These are phyloP conservation scores for Chlamydomonas eustigma DNA, from an alignment of 139 green algal species.

Conservation along the genomic window DNA sequence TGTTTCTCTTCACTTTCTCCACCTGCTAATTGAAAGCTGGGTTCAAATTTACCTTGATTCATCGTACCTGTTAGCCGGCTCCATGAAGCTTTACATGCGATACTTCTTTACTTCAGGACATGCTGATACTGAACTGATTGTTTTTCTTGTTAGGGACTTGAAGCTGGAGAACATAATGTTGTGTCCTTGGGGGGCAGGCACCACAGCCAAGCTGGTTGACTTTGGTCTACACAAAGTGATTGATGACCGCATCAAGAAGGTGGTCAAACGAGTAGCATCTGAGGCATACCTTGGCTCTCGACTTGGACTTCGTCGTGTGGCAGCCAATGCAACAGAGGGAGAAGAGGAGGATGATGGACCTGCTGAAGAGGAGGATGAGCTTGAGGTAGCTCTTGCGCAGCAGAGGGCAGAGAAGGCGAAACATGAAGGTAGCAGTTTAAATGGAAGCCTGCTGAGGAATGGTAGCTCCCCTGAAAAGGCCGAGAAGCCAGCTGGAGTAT, in stretches of 20 bases:
- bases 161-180: constrained; percentile 54
- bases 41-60: too few species aligned
- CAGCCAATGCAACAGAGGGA: constrained; percentile 1
- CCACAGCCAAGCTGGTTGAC: constrained; percentile 43
- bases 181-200: constrained; percentile 6
- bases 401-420: constrained; percentile 26
- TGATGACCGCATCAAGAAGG: constrained; percentile 42
- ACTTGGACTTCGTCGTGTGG: not conserved
- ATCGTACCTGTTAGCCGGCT: too few species aligned
- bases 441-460: not conserved
- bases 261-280: constrained; percentile 41
- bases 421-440: not conserved
- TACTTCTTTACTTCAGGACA: too few species aligned
- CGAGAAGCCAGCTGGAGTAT: too few species aligned
- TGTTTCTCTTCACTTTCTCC: too few species aligned
- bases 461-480: too few species aligned
- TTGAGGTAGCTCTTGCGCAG: constrained; percentile 35
- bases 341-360: constrained; percentile 1
- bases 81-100: too few species aligned
- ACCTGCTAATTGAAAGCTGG: too few species aligned
- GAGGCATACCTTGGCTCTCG: constrained; percentile 27
- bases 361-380: constrained; percentile 38
- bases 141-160: not conserved
- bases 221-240: constrained; percentile 50
- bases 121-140: too few species aligned